Evolutionary conservation across 2,329 filamentous ascomycete species (phyloP), one percentile per base, ranked within the genome.

Genomic region (Aspergillus texensis): DNA sequence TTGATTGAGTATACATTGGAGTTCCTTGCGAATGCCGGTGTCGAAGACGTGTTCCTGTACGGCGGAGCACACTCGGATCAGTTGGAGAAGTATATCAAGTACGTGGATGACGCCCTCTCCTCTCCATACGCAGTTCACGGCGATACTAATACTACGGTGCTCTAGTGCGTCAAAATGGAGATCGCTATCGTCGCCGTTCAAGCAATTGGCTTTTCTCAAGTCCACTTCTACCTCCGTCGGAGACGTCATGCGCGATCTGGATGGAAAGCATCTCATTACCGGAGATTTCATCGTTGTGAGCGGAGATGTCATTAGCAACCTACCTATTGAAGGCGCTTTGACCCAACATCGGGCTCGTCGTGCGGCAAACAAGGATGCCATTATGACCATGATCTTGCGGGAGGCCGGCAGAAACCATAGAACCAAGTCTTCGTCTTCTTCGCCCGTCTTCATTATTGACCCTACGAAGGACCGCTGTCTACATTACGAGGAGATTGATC

Each of bases 1-100:
- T 84, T 99, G 67, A 96, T 99, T 80, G 95, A 99, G 79, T 98
- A 99, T 78, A 98, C 94, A 4, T 89, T 98, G 72, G 94, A 98
- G 75, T 98, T 97, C 73, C 88, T 99, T 0, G 93, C 93, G 68
- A 94, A 94, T 85, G 93, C 95, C 63, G 93, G 94, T 62, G 93
- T 98, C n/a, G 89, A 95, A 71, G 92, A 97, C 68, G 91, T 98
- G 60, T 96, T 91, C 76, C 86, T 99, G 63, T 98, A 97, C 81
- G 94, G 91, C 71, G 92, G 93, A 64, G 89, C 92, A 32, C 93
- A 97, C 77, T 91, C 91, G 34, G 90, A 95, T 63, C 88, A 93
- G 76, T 87, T 99, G 61, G 94, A 98, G 80, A 86, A 88, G 68
- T 96, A 98, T 77, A 89, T 99, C 71, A 86, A 89, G 80, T 85